Base-by-base conservation (phyloP, 225 moss, liverwort and hornwort species). In the Ulota crispa region DNA sequence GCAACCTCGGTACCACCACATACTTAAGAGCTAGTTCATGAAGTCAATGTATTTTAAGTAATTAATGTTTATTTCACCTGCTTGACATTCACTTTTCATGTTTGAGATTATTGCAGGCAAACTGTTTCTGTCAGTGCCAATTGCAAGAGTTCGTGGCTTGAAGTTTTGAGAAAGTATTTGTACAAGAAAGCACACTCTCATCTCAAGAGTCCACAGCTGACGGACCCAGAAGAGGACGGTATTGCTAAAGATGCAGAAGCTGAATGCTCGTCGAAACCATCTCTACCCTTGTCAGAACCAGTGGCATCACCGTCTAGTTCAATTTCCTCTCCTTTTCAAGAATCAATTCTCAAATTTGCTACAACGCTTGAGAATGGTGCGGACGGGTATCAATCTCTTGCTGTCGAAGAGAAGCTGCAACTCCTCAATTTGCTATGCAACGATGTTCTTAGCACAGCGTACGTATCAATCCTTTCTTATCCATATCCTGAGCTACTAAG, bases 101-200 rank as follows among this genome's bases (percentile, higher is more conserved):
- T 47, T 77, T 84, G 63, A 24, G 27, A 32, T 69, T 75, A 47
- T 70, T 73, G 52, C 83, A 87, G 92, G 68, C 85, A 86, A 73
- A 88, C 69, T 71, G 80, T 91, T 64, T 74, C 91, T 59, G 87
- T 75, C 31, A 83, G 92, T 80, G 69, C 83, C 32, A 86, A 85
- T 20, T 69, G 83, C 84, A 94, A 94, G 86, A 88, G 82, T 77
- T 92, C 90, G 74, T 94, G 94, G 94, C 82, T 94, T 57, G 89
- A 91, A 50, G 85, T 70, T 65, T 70, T 92, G 0, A 89, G 80
- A 59, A 89, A 79, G 54, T 89, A 94, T 66, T 70, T 94, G 71
- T 78, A 71, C 45, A 92, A 88, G 69, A 87, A 81, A 81, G 78
- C 80, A 15, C 69, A 79, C 68, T 80, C 77, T 66, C 79, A 75